Evolutionary conservation across 2,329 filamentous ascomycete species (phyloP).

Genomic region (Botryotinia globosa): DNA sequence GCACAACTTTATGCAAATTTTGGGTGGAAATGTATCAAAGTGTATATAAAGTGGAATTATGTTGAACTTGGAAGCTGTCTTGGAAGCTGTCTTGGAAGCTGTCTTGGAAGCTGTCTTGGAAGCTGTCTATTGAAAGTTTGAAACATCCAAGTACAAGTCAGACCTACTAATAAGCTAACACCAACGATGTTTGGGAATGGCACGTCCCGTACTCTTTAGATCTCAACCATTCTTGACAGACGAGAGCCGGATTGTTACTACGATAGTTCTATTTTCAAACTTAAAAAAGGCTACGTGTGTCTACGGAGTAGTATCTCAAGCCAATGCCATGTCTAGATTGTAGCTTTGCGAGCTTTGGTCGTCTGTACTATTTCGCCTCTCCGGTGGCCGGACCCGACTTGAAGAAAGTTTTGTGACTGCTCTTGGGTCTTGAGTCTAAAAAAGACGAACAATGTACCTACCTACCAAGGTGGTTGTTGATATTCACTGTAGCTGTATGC

Average conservation of each 20-base stretch:
- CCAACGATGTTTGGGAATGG: not conserved
- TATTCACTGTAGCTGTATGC: not conserved
- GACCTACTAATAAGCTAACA: not conserved
- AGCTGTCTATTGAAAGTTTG: not conserved
- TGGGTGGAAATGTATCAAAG: not conserved
- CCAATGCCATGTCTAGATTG: not conserved
- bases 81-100: constrained; percentile 2
- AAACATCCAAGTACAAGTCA: constrained; percentile 1
- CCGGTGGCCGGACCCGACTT: constrained; percentile 1
- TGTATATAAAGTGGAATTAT: not conserved
- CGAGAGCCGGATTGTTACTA: not conserved
- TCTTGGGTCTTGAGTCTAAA: constrained; percentile 2
- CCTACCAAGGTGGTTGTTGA: not conserved
- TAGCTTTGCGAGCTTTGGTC: not conserved
- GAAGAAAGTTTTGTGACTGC: not conserved
- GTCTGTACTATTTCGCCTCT: not conserved
- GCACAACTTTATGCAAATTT: not conserved
- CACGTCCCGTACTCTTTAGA: not conserved
- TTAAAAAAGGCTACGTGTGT: not conserved
- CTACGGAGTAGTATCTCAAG: not conserved
- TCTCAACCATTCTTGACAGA: not conserved
- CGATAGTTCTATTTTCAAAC: not conserved
- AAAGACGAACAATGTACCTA: not conserved
- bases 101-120: not conserved
- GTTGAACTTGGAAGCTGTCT: not conserved